These are phyloP conservation scores for Scedosporium dehoogii DNA, from an alignment of 2,329 filamentous ascomycete species.

Conservation along the genomic window DNA sequence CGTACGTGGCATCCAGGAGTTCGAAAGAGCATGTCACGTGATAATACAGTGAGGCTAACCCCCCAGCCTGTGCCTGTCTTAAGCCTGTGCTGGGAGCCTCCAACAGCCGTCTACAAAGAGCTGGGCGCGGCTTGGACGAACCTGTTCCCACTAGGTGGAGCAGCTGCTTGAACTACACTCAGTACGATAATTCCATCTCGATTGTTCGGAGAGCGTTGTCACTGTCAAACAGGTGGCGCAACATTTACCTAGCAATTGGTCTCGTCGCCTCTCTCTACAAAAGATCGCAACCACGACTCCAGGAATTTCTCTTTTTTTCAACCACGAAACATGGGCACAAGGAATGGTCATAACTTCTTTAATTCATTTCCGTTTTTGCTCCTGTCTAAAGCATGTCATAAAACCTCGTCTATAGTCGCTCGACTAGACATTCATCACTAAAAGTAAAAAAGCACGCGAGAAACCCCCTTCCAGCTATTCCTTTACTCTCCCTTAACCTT, in stretches of 20 bases:
- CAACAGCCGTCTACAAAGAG: background rate
- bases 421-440: background rate
- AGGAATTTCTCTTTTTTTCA: no score
- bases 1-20: slow-evolving; percentile 4
- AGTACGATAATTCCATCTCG: no score
- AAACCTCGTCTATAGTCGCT: no score
- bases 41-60: background rate
- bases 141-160: no score
- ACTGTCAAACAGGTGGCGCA: no score
- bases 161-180: no score
- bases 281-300: no score
- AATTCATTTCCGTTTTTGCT: slow-evolving; percentile 1
- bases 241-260: no score
- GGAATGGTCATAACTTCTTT: background rate
- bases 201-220: no score
- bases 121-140: no score
- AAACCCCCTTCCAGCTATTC: background rate
- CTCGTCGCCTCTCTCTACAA: no score
- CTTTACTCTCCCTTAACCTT: slow-evolving; percentile 61
- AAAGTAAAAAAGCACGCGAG: background rate
- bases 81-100: background rate
- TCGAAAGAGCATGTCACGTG: background rate
- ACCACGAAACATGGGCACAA: no score
- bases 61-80: background rate
- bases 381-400: background rate